Evolutionary conservation across 2,329 filamentous ascomycete species (phyloP).

Genomic region (Emmonsia crescens): DNA sequence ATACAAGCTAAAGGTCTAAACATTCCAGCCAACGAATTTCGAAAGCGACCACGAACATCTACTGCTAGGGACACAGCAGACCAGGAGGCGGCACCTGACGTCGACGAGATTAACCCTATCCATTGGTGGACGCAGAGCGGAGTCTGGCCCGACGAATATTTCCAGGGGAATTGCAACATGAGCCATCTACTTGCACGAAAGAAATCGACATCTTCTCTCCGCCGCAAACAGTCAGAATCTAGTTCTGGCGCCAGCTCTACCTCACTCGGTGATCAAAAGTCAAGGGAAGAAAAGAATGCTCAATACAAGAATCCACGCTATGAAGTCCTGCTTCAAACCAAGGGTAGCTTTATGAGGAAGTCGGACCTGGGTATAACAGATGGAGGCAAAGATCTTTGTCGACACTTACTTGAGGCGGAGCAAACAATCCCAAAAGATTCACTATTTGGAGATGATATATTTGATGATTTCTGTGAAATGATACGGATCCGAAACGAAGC

Average conservation of each 20-base stretch:
- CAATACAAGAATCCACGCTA: constrained; percentile 31
- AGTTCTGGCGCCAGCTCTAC: constrained; percentile 13
- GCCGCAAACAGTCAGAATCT: constrained; percentile 20
- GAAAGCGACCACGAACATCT: constrained; percentile 2
- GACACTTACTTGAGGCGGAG: constrained; percentile 21
- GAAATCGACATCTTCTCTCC: constrained; percentile 20
- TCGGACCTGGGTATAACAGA: constrained; percentile 22
- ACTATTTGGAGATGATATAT: constrained; percentile 27
- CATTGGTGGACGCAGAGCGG: constrained; percentile 17
- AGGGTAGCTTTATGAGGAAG: constrained; percentile 33
- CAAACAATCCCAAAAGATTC: constrained; percentile 24
- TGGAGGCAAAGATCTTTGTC: constrained; percentile 22
- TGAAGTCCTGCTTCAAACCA: constrained; percentile 26
- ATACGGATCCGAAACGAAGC: constrained; percentile 25
- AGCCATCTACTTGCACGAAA: constrained; percentile 23
- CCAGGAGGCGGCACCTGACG: not conserved
- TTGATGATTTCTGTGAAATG: constrained; percentile 21
- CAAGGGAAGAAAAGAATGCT: constrained; percentile 30
- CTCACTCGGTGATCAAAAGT: constrained; percentile 32
- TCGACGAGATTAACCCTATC: constrained; percentile 12
- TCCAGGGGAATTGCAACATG: constrained; percentile 18
- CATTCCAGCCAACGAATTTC: constrained; percentile 4
- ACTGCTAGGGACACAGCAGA: constrained; percentile 4
- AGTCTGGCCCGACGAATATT: constrained; percentile 20
- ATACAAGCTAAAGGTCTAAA: constrained; percentile 11